Evolutionary conservation across 225 moss, liverwort and hornwort genomes (phyloP), one percentile per base, ranked within the genome.

Genomic region (Bryoerythrophyllum caledonicum): DNA sequence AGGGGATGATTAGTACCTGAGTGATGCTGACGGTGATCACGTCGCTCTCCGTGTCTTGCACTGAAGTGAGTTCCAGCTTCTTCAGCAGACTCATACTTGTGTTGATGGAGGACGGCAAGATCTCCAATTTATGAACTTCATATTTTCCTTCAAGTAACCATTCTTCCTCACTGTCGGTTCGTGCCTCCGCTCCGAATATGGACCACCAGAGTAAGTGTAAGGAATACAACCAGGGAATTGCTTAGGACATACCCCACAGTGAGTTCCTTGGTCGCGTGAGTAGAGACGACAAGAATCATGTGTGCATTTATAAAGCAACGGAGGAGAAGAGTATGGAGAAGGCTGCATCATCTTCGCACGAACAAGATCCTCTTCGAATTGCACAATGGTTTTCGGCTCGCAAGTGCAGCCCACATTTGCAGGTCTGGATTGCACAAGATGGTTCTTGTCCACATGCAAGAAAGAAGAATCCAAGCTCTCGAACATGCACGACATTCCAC

Each of bases 221-320:
- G 32, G 32, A 3, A 1, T 32, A n/a, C n/a, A n/a, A n/a, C n/a
- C n/a, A n/a, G n/a, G n/a, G n/a, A n/a, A n/a, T n/a, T n/a, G n/a
- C n/a, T n/a, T n/a, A 30, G 30, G 4, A 30, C 30, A 30, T 2
- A 30, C 30, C 4, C 2, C 11, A 23, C 10, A 63, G 7, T 12
- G 15, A 43, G 23, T 1, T 40, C 14, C 63, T 24, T 3, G 7
- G 8, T 0, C 0, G 4, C 0, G 0, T 20, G 20, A 30, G 20
- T 4, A 61, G 34, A 3, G 3, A 8, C 1, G 0, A 2, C 10
- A 49, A 11, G 1, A 8, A 1, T 1, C 38, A 8, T 0, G 1
- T 0, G 0, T 1, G 20, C 67, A 27, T 4, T 0, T 1, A 27
- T 10, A 20, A 2, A 16, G 2, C 5, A 17, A 3, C 1, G 6